Percentiles rank a stretch among this genome's conserved stretches.
Evolutionary conservation across 2,329 filamentous ascomycete species (phyloP).

Genomic region (Pseudocercospora fijiensis): DNA sequence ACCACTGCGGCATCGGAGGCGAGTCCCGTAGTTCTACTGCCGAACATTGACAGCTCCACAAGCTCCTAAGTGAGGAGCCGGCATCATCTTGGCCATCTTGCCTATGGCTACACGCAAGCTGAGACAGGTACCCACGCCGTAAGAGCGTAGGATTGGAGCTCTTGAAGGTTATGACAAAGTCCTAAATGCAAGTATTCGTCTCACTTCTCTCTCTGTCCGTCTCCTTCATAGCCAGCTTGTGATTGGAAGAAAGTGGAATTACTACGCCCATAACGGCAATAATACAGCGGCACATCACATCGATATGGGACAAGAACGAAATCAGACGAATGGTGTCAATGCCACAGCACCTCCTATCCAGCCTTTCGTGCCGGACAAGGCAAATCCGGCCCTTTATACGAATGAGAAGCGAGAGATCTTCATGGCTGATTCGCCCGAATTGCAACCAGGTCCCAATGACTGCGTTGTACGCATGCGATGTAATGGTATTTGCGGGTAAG

Average conservation of each 20-base stretch:
- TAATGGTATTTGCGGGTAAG: constrained; percentile 36
- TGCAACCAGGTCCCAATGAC: constrained; percentile 29
- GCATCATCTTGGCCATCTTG: constrained; percentile 1
- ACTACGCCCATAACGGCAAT: neutral
- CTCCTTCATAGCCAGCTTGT: neutral
- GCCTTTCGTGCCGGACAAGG: constrained; percentile 15
- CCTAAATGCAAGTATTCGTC: neutral
- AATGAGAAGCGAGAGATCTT: constrained; percentile 33
- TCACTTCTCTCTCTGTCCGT: neutral
- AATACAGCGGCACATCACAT: neutral
- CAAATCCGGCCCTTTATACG: constrained; percentile 33
- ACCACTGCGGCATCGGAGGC: constrained; percentile 9
- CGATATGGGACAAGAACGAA: constrained; percentile 14
- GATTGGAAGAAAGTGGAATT: neutral
- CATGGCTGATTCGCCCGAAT: constrained; percentile 30
- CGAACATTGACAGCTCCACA: constrained; percentile 2
- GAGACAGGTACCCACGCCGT: constrained; percentile 3
- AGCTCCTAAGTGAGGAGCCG: constrained; percentile 12
- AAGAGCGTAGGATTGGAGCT: neutral
- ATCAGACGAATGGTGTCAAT: constrained; percentile 17
- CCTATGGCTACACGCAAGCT: constrained; percentile 9
- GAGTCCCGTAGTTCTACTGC: constrained; percentile 9
- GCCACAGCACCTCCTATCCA: constrained; percentile 3
- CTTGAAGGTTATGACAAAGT: neutral
- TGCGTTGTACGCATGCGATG: constrained; percentile 33